A percentile compares a stretch with the other conserved stretches of the same genome.
Conservation (phyloP, 495 filamentous ascomycete species). For the Penicillium soppii region DNA sequence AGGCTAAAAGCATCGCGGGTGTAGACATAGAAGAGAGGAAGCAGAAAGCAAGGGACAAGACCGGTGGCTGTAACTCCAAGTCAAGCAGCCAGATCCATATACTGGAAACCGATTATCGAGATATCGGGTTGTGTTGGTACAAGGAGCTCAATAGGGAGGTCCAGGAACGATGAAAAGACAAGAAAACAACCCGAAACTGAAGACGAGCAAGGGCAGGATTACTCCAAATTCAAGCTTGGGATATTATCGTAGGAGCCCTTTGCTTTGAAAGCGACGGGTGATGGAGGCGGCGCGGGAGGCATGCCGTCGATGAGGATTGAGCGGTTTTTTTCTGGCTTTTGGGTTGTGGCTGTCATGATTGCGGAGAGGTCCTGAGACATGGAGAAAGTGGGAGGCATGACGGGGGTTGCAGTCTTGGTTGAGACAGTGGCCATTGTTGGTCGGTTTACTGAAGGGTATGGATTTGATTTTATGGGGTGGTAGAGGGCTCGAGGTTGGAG, state of each 20-base stretch:
- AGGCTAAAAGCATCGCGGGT: not conserved
- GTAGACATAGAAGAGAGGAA: not conserved
- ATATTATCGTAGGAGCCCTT: slow-evolving; percentile 18
- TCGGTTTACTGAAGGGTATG: not conserved
- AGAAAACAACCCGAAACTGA: not conserved
- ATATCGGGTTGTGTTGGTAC: not conserved
- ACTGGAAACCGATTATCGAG: not conserved
- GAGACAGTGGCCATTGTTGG: slow-evolving; percentile 26
- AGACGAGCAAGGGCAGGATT: not conserved
- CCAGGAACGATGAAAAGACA: not conserved
- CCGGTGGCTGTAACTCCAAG: not conserved
- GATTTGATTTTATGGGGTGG: not conserved
- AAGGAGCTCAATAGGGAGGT: not conserved
- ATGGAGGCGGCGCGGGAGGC: slow-evolving; percentile 49
- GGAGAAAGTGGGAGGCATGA: slow-evolving; percentile 30
- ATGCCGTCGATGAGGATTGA: slow-evolving; percentile 37
- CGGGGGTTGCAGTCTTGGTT: slow-evolving; percentile 13
- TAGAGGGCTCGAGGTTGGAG: not conserved
- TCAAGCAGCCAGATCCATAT: not conserved
- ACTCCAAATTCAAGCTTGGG: slow-evolving; percentile 22
- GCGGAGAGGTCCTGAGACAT: slow-evolving; percentile 42
- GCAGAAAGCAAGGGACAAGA: not conserved
- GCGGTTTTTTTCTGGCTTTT: slow-evolving; percentile 17
- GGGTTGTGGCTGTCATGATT: slow-evolving; percentile 33
- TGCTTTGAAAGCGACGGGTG: slow-evolving; percentile 40